Base-by-base conservation (phyloP, 2,329 filamentous ascomycete genomes). In the Seiridium unicorne region DNA sequence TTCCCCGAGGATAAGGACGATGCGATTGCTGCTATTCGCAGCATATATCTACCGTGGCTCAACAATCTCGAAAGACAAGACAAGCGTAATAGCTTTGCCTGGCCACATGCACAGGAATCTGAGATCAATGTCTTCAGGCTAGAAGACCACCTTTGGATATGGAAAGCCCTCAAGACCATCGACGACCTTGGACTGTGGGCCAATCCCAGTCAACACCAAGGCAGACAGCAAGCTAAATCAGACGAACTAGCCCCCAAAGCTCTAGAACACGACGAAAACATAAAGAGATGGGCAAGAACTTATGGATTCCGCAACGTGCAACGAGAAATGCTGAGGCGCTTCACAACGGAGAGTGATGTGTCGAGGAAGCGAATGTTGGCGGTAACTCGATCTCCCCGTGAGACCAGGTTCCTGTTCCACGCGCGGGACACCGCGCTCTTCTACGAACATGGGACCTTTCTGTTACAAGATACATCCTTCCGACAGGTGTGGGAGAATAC, bases 101-200 rank as follows among this genome's bases (percentile, higher is more conserved):
- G 64, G 64, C 61, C 59, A 3, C 64, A 60, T 44, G 5, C 36
- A 8, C 18, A 34, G 5, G 59, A 46, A n/a, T 36, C 31, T 8
- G 61, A 31, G 2, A 35, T 59, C 4, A 48, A 60, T 9, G 54
- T 26, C 1, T 66, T 63, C 9, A 53, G 62, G 9, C 54, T 66
- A 10, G 60, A 61, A 6, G 64, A 65, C n/a, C 60, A 65, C 11
- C 40, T 65, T 1, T 63, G 64, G 63, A 36, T 65, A 1, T 66
- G 62, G 62, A 64, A 34, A 5, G 60, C 59, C 10, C 18, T 66
- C 7, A 62, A 61, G 18, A 44, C 47, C 1, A n/a, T 63, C 3
- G 62, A 61, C 1, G 34, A 57, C 3, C 13, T 53, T 5, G 35
- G 35, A 4, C 6, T 53, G 3, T 53, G 35, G 49, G 13, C 32